Percentiles rank a stretch among this genome's conserved stretches.
phyloP scores from a whole-genome alignment of 2,329 filamentous ascomycete genomes.

The Sclerotinia nivalis region DNA sequence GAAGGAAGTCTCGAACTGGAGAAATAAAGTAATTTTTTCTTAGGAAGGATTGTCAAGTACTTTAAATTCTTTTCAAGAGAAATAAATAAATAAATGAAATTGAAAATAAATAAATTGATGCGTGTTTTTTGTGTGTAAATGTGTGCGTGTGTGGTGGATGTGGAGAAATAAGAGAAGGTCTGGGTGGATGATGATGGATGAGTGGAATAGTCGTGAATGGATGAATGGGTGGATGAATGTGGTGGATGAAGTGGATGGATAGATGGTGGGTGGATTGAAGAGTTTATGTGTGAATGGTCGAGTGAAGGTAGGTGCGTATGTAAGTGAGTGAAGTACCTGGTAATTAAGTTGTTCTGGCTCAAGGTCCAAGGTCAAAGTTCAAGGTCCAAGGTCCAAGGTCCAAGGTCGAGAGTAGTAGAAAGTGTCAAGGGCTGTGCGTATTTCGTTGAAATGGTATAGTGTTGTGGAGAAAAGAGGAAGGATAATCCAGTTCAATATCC shows the following conservation, averaged over 20 bases:
- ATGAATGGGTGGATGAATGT: neutral
- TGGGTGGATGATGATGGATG: neutral
- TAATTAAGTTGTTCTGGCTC: no score
- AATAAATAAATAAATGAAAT: conserved; percentile 3
- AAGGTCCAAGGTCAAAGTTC: no score
- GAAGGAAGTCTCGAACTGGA: conserved; percentile 8
- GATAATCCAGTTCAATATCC: neutral
- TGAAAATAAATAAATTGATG: conserved; percentile 7
- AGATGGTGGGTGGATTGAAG: neutral
- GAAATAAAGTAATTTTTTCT: neutral
- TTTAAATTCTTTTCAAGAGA: neutral
- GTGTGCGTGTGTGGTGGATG: neutral
- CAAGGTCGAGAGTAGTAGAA: no score
- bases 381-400: no score
- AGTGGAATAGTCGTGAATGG: neutral
- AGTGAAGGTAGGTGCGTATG: neutral
- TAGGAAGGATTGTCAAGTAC: neutral
- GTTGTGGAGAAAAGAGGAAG: neutral
- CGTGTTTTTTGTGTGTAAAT: conserved; percentile 2
- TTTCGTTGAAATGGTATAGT: neutral
- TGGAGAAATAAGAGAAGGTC: conserved; percentile 14
- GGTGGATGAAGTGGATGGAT: neutral
- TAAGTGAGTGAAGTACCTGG: no score
- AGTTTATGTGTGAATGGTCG: neutral
- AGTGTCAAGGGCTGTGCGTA: neutral